Evolutionary conservation across 1,284 basidiomycete genomes (phyloP).

Genomic region (Hypsizygus ulmarius): DNA sequence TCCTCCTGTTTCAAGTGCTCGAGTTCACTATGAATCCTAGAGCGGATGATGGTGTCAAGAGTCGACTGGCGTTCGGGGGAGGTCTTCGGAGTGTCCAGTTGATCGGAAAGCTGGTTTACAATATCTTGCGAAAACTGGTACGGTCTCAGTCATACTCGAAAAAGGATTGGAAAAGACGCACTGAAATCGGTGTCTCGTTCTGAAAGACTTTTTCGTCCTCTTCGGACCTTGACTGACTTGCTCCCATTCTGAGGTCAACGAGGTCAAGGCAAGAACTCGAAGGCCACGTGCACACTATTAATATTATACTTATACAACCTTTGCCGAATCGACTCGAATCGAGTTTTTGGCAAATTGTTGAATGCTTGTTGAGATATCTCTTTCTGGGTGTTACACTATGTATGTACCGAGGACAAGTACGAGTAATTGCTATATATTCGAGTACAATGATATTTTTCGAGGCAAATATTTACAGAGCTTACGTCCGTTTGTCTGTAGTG

Average conservation of each 20-base stretch:
- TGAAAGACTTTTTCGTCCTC: conserved; percentile 51
- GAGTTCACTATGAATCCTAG: conserved; percentile 65
- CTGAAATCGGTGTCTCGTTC: conserved; percentile 64
- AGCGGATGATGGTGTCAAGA: conserved; percentile 65
- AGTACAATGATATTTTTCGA: no score
- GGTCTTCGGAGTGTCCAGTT: conserved; percentile 52
- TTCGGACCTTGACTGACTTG: conserved; percentile 59
- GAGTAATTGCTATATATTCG: no score
- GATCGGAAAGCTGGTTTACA: conserved; percentile 71
- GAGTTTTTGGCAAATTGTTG: no score
- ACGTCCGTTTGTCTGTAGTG: no score
- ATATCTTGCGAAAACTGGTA: conserved; percentile 72
- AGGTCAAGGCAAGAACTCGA: no score
- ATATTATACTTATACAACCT: no score
- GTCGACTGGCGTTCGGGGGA: conserved; percentile 66
- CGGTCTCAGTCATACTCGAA: conserved; percentile 6
- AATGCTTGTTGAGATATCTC: no score
- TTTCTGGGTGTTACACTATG: no score
- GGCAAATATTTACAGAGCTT: no score
- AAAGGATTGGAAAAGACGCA: conserved; percentile 27
- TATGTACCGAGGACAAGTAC: no score
- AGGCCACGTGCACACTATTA: no score
- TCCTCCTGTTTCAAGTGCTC: conserved; percentile 62
- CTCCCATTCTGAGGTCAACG: conserved; percentile 49
- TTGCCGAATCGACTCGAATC: no score